Conservation (phyloP, 305 asterid species). For the Stenogyne calaminthoides region DNA sequence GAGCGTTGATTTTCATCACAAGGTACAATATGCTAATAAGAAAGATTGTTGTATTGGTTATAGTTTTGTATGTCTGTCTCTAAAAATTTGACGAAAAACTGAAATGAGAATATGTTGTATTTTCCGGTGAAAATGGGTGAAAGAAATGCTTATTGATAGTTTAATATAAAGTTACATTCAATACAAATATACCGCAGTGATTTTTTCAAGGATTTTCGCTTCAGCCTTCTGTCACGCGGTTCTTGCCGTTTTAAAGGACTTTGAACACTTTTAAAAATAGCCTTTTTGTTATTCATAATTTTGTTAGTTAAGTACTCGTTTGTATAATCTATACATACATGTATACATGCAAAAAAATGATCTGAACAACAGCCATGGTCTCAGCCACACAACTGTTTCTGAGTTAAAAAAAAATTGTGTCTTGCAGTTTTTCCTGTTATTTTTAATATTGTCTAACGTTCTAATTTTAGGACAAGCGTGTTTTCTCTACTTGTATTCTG, state of each 20-base stretch:
- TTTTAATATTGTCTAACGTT: neutral
- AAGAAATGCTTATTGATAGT: conserved; percentile 3
- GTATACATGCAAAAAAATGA: neutral
- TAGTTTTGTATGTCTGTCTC: neutral
- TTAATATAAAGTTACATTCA: neutral
- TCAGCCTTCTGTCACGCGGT: neutral
- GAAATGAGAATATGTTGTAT: neutral
- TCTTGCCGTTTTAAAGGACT: neutral
- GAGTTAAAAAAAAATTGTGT: neutral
- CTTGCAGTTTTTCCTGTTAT: neutral
- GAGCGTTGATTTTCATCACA: neutral
- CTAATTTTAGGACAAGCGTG: neutral
- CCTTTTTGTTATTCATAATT: neutral
- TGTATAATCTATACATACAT: neutral
- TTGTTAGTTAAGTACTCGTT: neutral
- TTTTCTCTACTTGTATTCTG: neutral
- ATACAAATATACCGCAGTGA: neutral
- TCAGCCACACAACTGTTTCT: neutral
- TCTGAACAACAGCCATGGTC: neutral
- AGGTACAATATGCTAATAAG: neutral
- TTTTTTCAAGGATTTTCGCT: neutral
- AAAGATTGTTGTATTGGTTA: neutral
- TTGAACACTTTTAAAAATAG: neutral
- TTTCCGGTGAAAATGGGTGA: neutral
- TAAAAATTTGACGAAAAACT: neutral